Conservation (phyloP, 768 basidiomycete genomes). For the Pisolithus microcarpus region DNA sequence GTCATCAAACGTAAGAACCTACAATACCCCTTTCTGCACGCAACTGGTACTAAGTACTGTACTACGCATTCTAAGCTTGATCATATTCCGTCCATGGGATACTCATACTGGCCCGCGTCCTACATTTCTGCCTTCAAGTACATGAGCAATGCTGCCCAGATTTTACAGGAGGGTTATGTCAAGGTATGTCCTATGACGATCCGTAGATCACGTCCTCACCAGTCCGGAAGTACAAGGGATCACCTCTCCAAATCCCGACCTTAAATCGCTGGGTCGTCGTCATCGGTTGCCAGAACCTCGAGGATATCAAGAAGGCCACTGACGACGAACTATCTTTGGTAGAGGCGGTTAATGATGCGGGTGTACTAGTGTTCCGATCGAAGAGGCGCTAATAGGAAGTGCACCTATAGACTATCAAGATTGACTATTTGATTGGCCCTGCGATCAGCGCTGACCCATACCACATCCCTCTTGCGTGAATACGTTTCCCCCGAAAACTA, state of each 20-base stretch:
- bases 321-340: constrained; percentile 33
- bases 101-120: constrained; percentile 18
- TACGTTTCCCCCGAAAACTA: no score
- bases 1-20: neutral
- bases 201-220: neutral
- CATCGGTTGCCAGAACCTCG: constrained; percentile 15
- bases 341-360: constrained; percentile 28
- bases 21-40: neutral
- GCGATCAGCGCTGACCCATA: no score
- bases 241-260: constrained; percentile 27
- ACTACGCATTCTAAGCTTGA: constrained; percentile 10
- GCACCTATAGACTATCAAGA: neutral
- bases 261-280: constrained; percentile 35
- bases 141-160: constrained; percentile 7
- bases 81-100: constrained; percentile 25
- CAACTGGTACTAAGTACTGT: neutral
- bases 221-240: constrained; percentile 6
- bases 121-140: constrained; percentile 16
- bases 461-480: no score
- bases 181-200: constrained; percentile 11
- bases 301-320: constrained; percentile 36
- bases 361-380: neutral
- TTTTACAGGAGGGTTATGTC: constrained; percentile 27
- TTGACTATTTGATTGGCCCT: no score
- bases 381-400: neutral